Conservation (phyloP, 768 basidiomycete genomes). For the Lentinula boryana region DNA sequence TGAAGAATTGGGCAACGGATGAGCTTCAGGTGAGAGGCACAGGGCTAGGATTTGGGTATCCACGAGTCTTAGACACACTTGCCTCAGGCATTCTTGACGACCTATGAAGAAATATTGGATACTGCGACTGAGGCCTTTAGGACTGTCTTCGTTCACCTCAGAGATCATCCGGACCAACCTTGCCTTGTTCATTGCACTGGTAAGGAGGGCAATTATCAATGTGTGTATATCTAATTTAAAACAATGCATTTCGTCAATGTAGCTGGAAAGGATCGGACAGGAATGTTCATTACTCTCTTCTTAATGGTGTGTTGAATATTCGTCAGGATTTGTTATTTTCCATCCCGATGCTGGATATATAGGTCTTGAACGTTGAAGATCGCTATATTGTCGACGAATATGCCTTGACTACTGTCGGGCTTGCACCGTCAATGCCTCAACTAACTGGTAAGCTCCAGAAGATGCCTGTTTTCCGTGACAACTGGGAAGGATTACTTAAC, state of each 20-base stretch:
- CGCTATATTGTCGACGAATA: constrained; percentile 35
- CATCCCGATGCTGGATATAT: neutral
- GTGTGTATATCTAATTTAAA: neutral
- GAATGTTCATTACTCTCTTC: constrained; percentile 29
- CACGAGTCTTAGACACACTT: neutral
- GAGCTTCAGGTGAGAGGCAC: constrained; percentile 16
- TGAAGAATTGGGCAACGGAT: constrained; percentile 22
- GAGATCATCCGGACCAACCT: constrained; percentile 30
- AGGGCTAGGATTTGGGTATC: neutral
- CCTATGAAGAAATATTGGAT: constrained; percentile 25
- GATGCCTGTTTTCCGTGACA: constrained; percentile 23
- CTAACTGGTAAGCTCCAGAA: constrained; percentile 25
- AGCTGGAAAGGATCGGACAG: constrained; percentile 42
- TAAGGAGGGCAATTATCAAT: constrained; percentile 9
- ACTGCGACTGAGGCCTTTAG: constrained; percentile 24
- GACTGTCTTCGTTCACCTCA: constrained; percentile 28
- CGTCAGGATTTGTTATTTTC: neutral
- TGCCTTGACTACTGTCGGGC: constrained; percentile 29
- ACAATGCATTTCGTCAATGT: neutral
- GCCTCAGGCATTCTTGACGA: constrained; percentile 22
- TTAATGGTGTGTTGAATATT: constrained; percentile 19
- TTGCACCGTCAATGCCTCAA: constrained; percentile 24
- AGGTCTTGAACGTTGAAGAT: constrained; percentile 35
- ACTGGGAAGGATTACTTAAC: constrained; percentile 27
- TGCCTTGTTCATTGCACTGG: constrained; percentile 40